Percentiles rank a stretch among this genome's conserved stretches.
Conservation (phyloP, 306 rosid genomes). For the Clitoria ternatea region DNA sequence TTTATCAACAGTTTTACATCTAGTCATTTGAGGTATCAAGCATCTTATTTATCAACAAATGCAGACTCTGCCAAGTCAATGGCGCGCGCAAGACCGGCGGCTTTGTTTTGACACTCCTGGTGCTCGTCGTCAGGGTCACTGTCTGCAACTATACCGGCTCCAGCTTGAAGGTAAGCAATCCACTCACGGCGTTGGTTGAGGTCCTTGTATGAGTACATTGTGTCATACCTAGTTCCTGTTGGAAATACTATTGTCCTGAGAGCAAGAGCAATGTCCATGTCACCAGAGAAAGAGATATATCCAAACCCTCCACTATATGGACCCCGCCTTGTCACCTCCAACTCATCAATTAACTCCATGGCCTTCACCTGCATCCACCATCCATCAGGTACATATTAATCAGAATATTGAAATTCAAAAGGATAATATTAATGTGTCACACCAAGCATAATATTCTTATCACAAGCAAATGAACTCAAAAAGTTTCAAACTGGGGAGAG, state of each 20-base stretch:
- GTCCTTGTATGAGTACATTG: slow-evolving; percentile 67
- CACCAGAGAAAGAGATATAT: slow-evolving; percentile 52
- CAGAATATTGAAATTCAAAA: not conserved
- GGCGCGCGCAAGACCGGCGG: slow-evolving; percentile 83
- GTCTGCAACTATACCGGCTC: slow-evolving; percentile 89
- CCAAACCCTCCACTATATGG: slow-evolving; percentile 87
- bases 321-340: slow-evolving; percentile 68
- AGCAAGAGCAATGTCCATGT: slow-evolving; percentile 82
- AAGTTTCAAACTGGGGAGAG: not conserved
- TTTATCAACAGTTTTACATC: too few relatives aligned
- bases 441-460: not conserved
- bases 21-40: not conserved
- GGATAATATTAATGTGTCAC: not conserved
- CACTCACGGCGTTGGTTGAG: slow-evolving; percentile 49
- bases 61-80: slow-evolving; percentile 79
- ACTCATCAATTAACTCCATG: slow-evolving; percentile 72
- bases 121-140: slow-evolving; percentile 69
- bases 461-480: not conserved
- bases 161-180: slow-evolving; percentile 85
- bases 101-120: slow-evolving; percentile 87
- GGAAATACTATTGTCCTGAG: slow-evolving; percentile 73
- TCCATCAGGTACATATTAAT: not conserved
- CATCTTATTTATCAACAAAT: slow-evolving; percentile 43
- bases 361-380: slow-evolving; percentile 69
- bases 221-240: slow-evolving; percentile 54